Evolutionary conservation across 192 early-diverging fungal genomes (phyloP), one percentile per base, ranked within the genome.

Genomic region (Coemansia sp.): DNA sequence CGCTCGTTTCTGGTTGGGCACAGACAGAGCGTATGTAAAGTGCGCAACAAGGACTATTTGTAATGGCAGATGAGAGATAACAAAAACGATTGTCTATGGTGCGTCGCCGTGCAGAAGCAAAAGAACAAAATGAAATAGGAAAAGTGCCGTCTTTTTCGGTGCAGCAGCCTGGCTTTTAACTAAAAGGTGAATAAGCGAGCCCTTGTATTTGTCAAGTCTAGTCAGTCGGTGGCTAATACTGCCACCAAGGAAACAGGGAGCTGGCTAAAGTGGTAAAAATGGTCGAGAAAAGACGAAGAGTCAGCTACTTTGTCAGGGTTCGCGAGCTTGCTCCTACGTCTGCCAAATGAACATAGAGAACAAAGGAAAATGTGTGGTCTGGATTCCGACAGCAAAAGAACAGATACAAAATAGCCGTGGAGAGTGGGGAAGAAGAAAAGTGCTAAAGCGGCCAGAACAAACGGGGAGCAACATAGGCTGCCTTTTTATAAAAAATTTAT

Each of bases 1-100:
- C 24, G 14, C 27, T 55, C 25, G 53, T 12, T 22, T 10, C 29
- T 2, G 21, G 51, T 29, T 29, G 53, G 19, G 15, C 29, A n/a
- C 55, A 38, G 37, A 22, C 6, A 37, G 27, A 24, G 17, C 5
- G 38, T 60, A 59, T 48, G 25, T n/a, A 58, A 14, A 21, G 24
- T 38, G 24, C 27, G 25, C 51, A 8, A 19, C 51, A 53, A 24
- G 23, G 8, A 2, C 32, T 35, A 19, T 19, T 21, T n/a, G 19
- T 9, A 22, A 49, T n/a, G 7, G 4, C 17, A 57, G 57, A 59
- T 59, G 57, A 59, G 57, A 59, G 57, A 59, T 59, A 27, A 59
- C 29, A 57, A 9, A 12, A 12, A 15, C 32, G 57, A 45, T 59
- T 59, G n/a, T 39, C 57, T 59, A 59, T 22, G 43, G 57, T 35